Conservation (phyloP, 1,139 yeast genomes). For the Suhomyces maxii region DNA sequence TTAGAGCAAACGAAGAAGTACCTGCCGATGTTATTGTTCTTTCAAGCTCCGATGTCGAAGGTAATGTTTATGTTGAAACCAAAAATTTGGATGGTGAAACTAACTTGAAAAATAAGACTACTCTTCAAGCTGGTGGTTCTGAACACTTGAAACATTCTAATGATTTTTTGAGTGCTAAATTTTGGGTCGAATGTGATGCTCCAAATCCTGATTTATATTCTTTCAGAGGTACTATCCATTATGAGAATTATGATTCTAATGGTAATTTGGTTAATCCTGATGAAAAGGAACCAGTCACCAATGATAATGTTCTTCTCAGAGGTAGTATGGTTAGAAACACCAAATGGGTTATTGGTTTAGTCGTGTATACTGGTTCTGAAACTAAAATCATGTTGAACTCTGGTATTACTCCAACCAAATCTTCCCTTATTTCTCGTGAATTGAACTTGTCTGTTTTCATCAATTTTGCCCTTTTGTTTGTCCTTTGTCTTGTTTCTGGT, state of each 20-base stretch:
- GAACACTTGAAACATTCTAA: slow-evolving; percentile 57
- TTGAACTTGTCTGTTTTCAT: slow-evolving; percentile 77
- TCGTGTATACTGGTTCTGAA: slow-evolving; percentile 85
- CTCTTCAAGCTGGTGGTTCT: slow-evolving; percentile 67
- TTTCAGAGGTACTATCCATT: slow-evolving; percentile 83
- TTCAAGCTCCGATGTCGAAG: slow-evolving; percentile 84
- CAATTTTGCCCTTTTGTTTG: slow-evolving; percentile 72
- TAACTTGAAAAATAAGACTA: slow-evolving; percentile 77
- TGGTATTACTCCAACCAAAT: slow-evolving; percentile 89
- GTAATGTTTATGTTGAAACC: slow-evolving; percentile 91
- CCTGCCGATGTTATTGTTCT: slow-evolving; percentile 87
- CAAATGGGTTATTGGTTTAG: slow-evolving; percentile 90
- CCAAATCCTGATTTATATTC: slow-evolving; percentile 82
- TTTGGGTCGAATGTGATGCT: slow-evolving; percentile 88
- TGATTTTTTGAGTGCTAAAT: slow-evolving; percentile 72
- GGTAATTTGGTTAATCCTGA: slow-evolving; percentile 40
- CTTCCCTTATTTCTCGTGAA: slow-evolving; percentile 78
- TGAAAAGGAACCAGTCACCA: slow-evolving; percentile 72
- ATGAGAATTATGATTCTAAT: slow-evolving; percentile 46
- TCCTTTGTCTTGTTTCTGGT: slow-evolving; percentile 81
- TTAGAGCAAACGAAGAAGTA: slow-evolving; percentile 84
- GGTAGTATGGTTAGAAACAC: slow-evolving; percentile 94
- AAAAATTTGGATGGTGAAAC: slow-evolving; percentile 97
- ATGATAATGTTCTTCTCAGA: slow-evolving; percentile 79
- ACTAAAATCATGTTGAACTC: slow-evolving; percentile 92